Base-by-base conservation (phyloP, 1,284 basidiomycete species). In the Cystobasidium slooffiae region DNA sequence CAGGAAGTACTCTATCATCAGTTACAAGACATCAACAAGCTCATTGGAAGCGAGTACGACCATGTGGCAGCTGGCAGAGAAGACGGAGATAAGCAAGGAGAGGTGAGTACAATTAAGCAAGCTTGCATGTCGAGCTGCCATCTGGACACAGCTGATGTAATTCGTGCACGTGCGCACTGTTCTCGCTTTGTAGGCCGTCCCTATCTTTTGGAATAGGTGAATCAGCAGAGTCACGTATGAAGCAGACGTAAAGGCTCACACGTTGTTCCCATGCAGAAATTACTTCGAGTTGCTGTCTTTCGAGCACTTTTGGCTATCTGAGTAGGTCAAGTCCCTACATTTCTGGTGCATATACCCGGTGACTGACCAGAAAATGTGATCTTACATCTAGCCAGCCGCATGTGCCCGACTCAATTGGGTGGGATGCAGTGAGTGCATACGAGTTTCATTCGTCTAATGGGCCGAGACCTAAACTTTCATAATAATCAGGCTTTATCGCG, bases 1-100 rank as follows among this genome's bases (percentile, higher is more conserved):
- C 78, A 80, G 69, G 79, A 80, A 70, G 79, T 76, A 8, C 56
- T 79, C n/a, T 67, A 74, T 4, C 55, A 75, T 37, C 79, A 80
- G 74, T 41, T 76, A 3, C 37, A 56, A 14, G 79, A 80, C 37
- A 56, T 80, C 3, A 20, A 41, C 18, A 20, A 44, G 43, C 55
- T 76, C 8, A 31, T 77, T 9, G 75, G 75, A 0, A 69, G 65
- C 0, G 63, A 55, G 24, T 79, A 72, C 37, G 76, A 63, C 7
- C 61, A 53, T 3, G 76, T 79, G 6, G 78, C 78, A 9, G 78
- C 78, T 18, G 79, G 79, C 52, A 56, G 74, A 51, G 52, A 79
- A 59, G 78, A 79, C 51, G 78, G 78, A 9, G 70, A 72, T 20
- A 59, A 65, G 20, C 59, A 66, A 4, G 78, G 78, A 46, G 79